These are phyloP conservation scores for Quercus agrifolia DNA, from an alignment of 306 rosid genomes.

Conservation along the genomic window DNA sequence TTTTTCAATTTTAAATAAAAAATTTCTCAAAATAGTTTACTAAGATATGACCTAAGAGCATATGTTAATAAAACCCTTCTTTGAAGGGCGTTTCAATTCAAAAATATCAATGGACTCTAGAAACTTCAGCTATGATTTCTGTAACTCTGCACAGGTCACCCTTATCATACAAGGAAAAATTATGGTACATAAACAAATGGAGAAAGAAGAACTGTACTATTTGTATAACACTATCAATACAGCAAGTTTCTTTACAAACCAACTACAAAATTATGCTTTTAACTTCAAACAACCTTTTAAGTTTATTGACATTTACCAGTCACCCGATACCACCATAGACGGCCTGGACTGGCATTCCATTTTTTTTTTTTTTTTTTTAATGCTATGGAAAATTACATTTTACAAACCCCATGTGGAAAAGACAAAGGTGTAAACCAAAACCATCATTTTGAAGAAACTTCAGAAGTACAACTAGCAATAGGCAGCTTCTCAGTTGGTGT, in stretches of 20 bases:
- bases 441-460: constrained; percentile 73
- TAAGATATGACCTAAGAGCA: too few species aligned
- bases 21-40: fast-evolving
- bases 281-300: constrained; percentile 25
- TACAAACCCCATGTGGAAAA: constrained; percentile 35
- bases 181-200: neutral
- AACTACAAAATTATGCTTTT: constrained; percentile 36
- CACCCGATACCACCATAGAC: constrained; percentile 58
- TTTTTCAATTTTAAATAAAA: fast-evolving
- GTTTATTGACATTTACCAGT: constrained; percentile 82
- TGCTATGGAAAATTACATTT: constrained; percentile 34
- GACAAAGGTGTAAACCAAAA: constrained; percentile 17
- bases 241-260: constrained; percentile 55
- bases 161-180: neutral
- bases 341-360: constrained; percentile 95
- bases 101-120: too few species aligned
- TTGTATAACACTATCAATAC: constrained; percentile 29
- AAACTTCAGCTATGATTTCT: neutral
- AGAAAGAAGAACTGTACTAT: constrained; percentile 22
- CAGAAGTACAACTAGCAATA: constrained; percentile 59
- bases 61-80: too few species aligned
- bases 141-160: neutral
- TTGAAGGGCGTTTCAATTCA: too few species aligned
- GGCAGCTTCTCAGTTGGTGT: constrained; percentile 75
- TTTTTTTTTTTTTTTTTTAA: neutral